phyloP scores from a whole-genome alignment of 805 yeast genomes.

The Lachancea sp. region DNA sequence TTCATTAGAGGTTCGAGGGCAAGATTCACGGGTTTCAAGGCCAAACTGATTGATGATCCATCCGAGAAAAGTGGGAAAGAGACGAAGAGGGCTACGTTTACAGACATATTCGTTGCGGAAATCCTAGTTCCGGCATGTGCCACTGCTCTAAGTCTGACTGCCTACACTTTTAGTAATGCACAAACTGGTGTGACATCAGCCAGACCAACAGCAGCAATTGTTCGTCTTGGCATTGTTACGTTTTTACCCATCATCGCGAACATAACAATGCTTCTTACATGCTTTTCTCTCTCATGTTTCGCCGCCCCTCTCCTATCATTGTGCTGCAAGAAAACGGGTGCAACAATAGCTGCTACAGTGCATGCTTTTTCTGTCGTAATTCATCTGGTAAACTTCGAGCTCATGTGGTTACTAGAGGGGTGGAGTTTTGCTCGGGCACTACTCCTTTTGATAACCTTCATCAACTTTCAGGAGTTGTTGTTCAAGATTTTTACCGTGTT shows the following conservation, averaged over 20 bases:
- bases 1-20: conserved; percentile 74
- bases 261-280: conserved; percentile 22
- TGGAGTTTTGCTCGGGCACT: conserved; percentile 57
- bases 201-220: conserved; percentile 48
- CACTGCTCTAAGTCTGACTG: conserved; percentile 61
- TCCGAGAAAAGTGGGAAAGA: conserved; percentile 63
- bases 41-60: conserved; percentile 56
- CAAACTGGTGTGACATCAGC: conserved; percentile 69
- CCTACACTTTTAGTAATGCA: conserved; percentile 75
- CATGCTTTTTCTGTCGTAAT: conserved; percentile 49
- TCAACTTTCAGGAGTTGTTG: conserved; percentile 51
- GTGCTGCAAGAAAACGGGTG: conserved; percentile 42
- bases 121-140: conserved; percentile 64
- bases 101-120: conserved; percentile 75
- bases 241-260: conserved; percentile 44
- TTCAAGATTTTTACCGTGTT: conserved; percentile 46
- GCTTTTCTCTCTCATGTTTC: conserved; percentile 41
- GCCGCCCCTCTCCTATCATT: conserved; percentile 44
- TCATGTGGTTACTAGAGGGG: conserved; percentile 61
- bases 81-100: conserved; percentile 67
- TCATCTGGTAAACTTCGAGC: conserved; percentile 51
- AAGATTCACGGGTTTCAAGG: conserved; percentile 85
- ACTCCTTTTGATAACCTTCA: conserved; percentile 52
- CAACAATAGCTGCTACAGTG: conserved; percentile 48
- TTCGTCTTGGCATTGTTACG: conserved; percentile 52